Evolutionary conservation across 2,329 filamentous ascomycete species (phyloP), one percentile per base, ranked within the genome.

Genomic region (Pseudonectria buxi): DNA sequence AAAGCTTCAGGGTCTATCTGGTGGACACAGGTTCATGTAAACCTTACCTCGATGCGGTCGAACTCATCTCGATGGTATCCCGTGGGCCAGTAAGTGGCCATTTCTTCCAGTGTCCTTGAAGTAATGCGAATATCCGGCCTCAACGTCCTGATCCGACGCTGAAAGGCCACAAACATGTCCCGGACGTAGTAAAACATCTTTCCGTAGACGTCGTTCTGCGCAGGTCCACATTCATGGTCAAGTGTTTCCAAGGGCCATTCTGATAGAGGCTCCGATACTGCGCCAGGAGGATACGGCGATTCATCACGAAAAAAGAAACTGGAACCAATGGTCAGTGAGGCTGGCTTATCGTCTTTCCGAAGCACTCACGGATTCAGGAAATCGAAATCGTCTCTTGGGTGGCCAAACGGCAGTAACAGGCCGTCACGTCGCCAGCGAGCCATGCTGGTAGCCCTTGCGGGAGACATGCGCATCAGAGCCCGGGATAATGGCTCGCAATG

Each of bases 221-320:
- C 44, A 13, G 39, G 36, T 10, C 40, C 38, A 10, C 25, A 36
- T 1, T 22, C 3, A 15, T 44, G 38, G 10, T 54, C 49, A 9
- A 53, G 36, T 3, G 55, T 16, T 25, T 47, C 45, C 39, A 55
- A 53, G 3, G 53, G 46, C 53, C 54, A 57, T 28, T 57, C 54
- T 1, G 40, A 31, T 10, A 57, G 38, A 6, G 54, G 53, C 29
- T 57, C 54, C 4, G 29, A 28, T 2, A 41, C 39, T 3, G 43
- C 33, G 10, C 45, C 47, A 1, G 6, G 1, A 1, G 47, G 44
- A 22, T 18, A 35, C 2, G 4, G 1, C 7, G 5, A 6, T 2
- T 24, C 10, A 9, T 26, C 24, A 1, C 24, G 33, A 24, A 41
- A 44, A 15, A 51, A 51, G 9, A 52, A 16, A 5, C 50, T 55